Percentiles rank a stretch among this genome's conserved stretches.
Evolutionary conservation across 352 stramenopile species (phyloP).

Genomic region (Pythium brachiatum): DNA sequence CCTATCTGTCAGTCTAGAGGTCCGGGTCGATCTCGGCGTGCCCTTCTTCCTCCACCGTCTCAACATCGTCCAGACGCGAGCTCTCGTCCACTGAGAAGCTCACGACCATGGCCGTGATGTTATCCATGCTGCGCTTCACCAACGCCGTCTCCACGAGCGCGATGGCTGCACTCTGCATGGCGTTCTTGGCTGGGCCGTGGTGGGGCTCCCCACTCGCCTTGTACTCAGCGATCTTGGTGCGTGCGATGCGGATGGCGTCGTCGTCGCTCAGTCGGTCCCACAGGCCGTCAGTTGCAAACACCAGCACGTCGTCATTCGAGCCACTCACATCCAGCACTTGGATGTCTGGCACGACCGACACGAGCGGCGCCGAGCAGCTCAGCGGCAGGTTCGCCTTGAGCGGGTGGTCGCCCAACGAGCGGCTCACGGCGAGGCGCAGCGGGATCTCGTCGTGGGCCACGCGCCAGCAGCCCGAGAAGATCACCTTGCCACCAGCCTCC

Average conservation of each 20-base stretch:
- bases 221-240: conserved; percentile 51
- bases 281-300: conserved; percentile 77
- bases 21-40: background rate
- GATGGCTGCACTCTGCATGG: conserved; percentile 53
- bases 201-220: conserved; percentile 22
- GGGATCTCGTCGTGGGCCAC: conserved; percentile 75
- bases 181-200: conserved; percentile 30
- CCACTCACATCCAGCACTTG: conserved; percentile 57
- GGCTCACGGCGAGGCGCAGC: conserved; percentile 70
- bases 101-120: conserved; percentile 80
- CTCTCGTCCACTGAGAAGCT: conserved; percentile 13
- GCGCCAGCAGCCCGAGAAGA: conserved; percentile 81
- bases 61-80: conserved; percentile 16
- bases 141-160: conserved; percentile 68
- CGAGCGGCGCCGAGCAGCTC: conserved; percentile 58
- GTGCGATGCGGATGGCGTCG: conserved; percentile 56
- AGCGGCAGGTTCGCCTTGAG: conserved; percentile 64
- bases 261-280: conserved; percentile 78
- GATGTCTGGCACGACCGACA: conserved; percentile 73
- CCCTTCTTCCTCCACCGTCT: background rate
- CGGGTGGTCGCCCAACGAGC: conserved; percentile 75
- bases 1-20: conserved; percentile 15
- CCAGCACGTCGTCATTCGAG: conserved; percentile 50
- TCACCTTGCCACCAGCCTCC: conserved; percentile 69
- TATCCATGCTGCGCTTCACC: conserved; percentile 74